Base-by-base conservation (phyloP, 2,329 filamentous ascomycete species). In the Pseudogymnoascus sp. region DNA sequence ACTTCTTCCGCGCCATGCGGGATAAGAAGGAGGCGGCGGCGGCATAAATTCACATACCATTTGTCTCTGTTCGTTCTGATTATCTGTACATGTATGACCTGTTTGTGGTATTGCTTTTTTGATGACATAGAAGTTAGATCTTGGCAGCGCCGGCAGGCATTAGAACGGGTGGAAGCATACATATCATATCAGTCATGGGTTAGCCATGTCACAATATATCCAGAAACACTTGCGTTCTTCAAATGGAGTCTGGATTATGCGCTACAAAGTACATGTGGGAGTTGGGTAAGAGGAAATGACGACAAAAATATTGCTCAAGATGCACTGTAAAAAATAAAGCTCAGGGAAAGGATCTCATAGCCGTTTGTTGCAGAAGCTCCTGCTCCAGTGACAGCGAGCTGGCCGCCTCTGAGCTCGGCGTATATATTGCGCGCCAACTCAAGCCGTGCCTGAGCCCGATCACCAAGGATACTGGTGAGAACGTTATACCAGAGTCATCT, bases 1-100 rank as follows among this genome's bases (percentile, higher is more conserved):
- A 97, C 75, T 96, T 96, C 76, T 96, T 97, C 87, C 85, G 91
- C 71, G 86, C 84, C 70, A 84, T 80, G 71, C 69, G 67, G 63
- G 70, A 61, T 28, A 69, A 70, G 43, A 63, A 52, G 52, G 61
- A 62, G 61, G n/a, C 37, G 49, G 8, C 43, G 61, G 8, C 5
- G 28, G 60, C 37, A 7, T 55, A 55, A 33, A 55, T 55, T 18
- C 28, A 55, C 49, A 55, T 55, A 33, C 28, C 49, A 33, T 55
- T 16, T 28, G 49, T 6, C 8, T 33, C 45, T 33, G n/a, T 33
- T 18, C 25, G 1, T 33, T 33, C 33, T 55, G 25, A 33, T 55
- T 14, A 33, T 14, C 49, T 55, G 49, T 55, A 55, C 18, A 55
- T 33, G 49, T 55, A 55, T 55, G 49, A 33, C 49, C 9, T 6